A percentile compares a stretch with the other conserved stretches of the same genome.
Evolutionary conservation across 129 eudicot genomes (phyloP).

Genomic region (Artemisia tridentata): DNA sequence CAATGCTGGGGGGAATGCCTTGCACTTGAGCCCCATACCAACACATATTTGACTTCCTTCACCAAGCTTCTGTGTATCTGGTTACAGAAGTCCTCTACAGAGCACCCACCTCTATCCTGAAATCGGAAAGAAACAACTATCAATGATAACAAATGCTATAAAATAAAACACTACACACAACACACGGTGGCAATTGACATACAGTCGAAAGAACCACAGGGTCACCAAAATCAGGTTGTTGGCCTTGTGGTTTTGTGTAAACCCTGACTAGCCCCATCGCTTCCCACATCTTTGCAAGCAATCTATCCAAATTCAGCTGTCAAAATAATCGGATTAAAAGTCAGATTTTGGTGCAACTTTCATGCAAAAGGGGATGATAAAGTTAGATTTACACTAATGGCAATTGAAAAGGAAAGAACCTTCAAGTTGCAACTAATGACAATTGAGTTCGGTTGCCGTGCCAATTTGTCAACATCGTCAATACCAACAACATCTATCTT

Average conservation of each 20-base stretch:
- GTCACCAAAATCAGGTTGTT: conserved; percentile 93
- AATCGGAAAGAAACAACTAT: conserved; percentile 9
- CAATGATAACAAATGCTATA: not conserved
- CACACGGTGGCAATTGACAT: conserved; percentile 32
- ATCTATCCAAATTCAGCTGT: conserved; percentile 97
- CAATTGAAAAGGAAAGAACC: conserved; percentile 35
- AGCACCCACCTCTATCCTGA: conserved; percentile 99
- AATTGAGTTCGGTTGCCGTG: conserved; percentile 90
- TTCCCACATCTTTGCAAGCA: conserved; percentile 98
- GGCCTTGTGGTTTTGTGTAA: conserved; percentile 97
- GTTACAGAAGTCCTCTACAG: conserved; percentile 89
- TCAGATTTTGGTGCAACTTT: conserved; percentile 2
- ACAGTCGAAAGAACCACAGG: conserved; percentile 97
- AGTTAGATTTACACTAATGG: no score
- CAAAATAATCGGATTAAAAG: conserved; percentile 14
- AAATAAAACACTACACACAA: not conserved
- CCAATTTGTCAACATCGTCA: conserved; percentile 94
- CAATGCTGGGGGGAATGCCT: no score
- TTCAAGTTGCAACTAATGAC: conserved; percentile 95
- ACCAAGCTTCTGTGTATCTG: conserved; percentile 89
- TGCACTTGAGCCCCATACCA: no score
- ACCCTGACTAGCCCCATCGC: conserved; percentile 98
- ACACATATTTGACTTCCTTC: conserved; percentile 85
- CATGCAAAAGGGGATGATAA: not conserved
- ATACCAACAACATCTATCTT: conserved; percentile 99